These are phyloP conservation scores for Jacaranda copaia DNA, from an alignment of 257 asterid species.

Conservation along the genomic window DNA sequence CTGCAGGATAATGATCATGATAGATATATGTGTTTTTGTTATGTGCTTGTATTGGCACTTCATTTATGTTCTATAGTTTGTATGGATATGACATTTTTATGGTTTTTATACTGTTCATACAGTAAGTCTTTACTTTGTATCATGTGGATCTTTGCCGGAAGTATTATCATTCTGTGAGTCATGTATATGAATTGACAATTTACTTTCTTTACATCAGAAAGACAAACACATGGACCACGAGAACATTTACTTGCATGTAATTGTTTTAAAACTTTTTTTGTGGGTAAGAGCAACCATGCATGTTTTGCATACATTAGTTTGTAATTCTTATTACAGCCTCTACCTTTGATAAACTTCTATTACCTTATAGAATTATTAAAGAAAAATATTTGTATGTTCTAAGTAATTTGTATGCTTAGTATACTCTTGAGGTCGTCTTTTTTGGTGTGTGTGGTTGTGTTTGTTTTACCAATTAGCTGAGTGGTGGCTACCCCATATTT, in stretches of 20 bases:
- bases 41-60: background rate
- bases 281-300: background rate
- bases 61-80: background rate
- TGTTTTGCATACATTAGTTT: constrained; percentile 3
- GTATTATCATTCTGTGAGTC: background rate
- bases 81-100: no score
- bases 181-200: background rate
- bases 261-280: background rate
- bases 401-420: no score
- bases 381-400: no score
- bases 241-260: background rate
- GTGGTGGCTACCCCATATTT: no score
- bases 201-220: background rate
- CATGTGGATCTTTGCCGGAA: background rate
- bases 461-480: no score
- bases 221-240: background rate
- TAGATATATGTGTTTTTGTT: background rate
- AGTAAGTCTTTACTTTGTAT: background rate
- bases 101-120: no score
- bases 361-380: background rate
- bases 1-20: background rate
- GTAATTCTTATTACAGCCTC: background rate
- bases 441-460: no score
- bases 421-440: no score
- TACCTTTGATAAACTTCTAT: background rate